Evolutionary conservation across 257 asterid species (phyloP).

Genomic region (Lantana camara): DNA sequence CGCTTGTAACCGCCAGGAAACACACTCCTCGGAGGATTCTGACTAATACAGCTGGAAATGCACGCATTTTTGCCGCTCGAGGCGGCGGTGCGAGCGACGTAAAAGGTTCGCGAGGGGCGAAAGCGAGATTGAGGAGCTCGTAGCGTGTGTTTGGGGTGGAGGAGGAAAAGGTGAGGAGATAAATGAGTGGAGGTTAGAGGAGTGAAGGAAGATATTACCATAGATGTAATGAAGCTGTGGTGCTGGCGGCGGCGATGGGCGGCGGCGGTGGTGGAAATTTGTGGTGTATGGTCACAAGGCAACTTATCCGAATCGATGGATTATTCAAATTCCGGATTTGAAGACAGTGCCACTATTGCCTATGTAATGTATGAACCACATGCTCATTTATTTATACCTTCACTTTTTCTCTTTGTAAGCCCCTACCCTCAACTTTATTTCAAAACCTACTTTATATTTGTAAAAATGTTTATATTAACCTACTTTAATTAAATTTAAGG

Average conservation of each 20-base stretch:
- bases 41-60: constrained; percentile 43
- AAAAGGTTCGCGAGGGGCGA: constrained; percentile 22
- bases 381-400: neutral
- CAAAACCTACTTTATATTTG: too few relatives aligned
- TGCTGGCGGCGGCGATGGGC: constrained; percentile 16
- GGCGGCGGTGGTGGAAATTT: constrained; percentile 11
- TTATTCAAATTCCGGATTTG: neutral
- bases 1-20: constrained; percentile 96
- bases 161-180: constrained; percentile 31
- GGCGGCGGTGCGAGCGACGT: constrained; percentile 24
- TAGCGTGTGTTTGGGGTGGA: constrained; percentile 34
- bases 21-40: constrained; percentile 61
- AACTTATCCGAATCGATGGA: constrained; percentile 27
- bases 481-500: too few relatives aligned
- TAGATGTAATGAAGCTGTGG: constrained; percentile 26
- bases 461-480: too few relatives aligned
- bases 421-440: neutral
- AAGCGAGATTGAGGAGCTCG: constrained; percentile 18
- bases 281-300: constrained; percentile 16
- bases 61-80: constrained; percentile 19
- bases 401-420: neutral
- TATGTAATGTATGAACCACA: constrained; percentile 17
- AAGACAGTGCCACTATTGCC: too few relatives aligned
- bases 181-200: constrained; percentile 38
- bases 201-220: constrained; percentile 43